Base-by-base conservation (phyloP, 2,329 filamentous ascomycete species). In the Rhexocercosporidium sp. region DNA sequence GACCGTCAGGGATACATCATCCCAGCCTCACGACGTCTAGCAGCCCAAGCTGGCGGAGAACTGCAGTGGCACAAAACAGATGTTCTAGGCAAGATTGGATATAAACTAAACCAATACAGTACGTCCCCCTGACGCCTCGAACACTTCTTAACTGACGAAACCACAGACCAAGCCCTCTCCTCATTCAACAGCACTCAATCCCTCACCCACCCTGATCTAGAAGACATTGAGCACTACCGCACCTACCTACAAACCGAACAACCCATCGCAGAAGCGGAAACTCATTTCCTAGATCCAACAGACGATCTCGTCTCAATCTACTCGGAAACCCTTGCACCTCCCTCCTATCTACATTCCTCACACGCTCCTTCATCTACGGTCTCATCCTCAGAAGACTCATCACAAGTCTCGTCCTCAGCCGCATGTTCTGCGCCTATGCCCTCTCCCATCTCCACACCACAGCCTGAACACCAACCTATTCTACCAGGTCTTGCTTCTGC, bases 41-140 rank as follows among this genome's bases (percentile, higher is more conserved):
- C 82, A 1, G 82, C 79, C 4, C 80, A 84, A 65, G 81, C 82
- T 2, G 85, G 85, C 1, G 83, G 82, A 5, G 86, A 90, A 62
- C 76, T 90, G 51, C 85, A 89, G 69, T 86, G 84, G 78, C 85
- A 85, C 69, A 86, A 86, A 73, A 88, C 85, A 0, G 85, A 89
- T 56, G 78, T 91, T 5, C 76, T 92, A 5, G 86, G 85, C 16
- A 83, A 86, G 70, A 88, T 92, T 63, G 89, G 86, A 18, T 84
- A 85, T 70, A 92, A 92, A 75, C 78, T 92, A 9, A 84, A 84
- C 37, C 88, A 91, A 73, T 93, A 92, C 75, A 90, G 88, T 90
- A 79, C 77, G 85, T 63, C 9, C 3, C 53, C n/a, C 9, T 39
- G 8, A 3, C 11, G 46, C 25, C 29, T 39, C 34, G 41, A 27